phyloP scores from a whole-genome alignment of 2,329 filamentous ascomycete species.

The Fusarium sp. region DNA sequence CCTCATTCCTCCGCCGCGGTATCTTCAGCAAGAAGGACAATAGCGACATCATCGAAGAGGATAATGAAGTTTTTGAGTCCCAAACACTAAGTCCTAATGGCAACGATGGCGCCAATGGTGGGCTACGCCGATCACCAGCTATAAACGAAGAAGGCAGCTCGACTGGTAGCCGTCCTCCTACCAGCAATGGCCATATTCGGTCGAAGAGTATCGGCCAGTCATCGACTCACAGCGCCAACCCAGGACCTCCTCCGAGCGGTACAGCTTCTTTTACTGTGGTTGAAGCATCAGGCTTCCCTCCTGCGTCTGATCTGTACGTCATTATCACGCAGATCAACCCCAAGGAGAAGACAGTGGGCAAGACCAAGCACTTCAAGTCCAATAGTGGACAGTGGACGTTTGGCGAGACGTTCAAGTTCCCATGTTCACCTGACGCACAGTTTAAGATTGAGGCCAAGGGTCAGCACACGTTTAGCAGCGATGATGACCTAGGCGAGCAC shows the following conservation, averaged over 20 bases:
- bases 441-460: constrained; percentile 90
- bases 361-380: constrained; percentile 90
- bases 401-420: constrained; percentile 82
- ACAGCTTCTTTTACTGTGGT: constrained; percentile 84
- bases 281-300: constrained; percentile 80
- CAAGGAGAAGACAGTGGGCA: constrained; percentile 84
- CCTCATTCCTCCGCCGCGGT: constrained; percentile 88
- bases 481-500: constrained; percentile 85
- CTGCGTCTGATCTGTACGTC: constrained; percentile 82
- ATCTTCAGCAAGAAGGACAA: constrained; percentile 79
- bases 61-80: constrained; percentile 55
- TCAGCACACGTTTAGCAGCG: constrained; percentile 84
- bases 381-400: constrained; percentile 73
- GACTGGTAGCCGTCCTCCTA: constrained; percentile 35
- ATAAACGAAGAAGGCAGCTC: constrained; percentile 49
- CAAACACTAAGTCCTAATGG: constrained; percentile 52
- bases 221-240: constrained; percentile 73
- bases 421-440: constrained; percentile 82
- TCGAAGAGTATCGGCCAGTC: constrained; percentile 71
- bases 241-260: constrained; percentile 72
- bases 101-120: constrained; percentile 51
- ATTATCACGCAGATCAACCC: constrained; percentile 73
- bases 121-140: constrained; percentile 56
- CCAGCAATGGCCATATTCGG: constrained; percentile 58
- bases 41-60: constrained; percentile 64